Conservation (phyloP, 257 asterid species). For the Gentiana straminea region DNA sequence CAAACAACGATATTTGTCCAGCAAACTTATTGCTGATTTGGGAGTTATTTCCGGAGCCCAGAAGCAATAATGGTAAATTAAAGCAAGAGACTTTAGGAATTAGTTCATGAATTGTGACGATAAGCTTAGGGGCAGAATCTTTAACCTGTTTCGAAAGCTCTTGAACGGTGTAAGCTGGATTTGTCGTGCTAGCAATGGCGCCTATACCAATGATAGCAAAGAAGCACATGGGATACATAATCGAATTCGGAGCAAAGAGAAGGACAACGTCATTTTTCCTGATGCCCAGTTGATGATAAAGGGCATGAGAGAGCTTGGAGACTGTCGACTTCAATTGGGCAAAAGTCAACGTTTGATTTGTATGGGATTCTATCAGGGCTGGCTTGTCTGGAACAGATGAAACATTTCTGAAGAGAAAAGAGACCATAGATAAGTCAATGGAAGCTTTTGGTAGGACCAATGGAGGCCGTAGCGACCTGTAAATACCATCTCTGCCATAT, state of each 20-base stretch:
- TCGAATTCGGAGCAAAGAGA: slow-evolving; percentile 52
- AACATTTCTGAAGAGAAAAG: slow-evolving; percentile 59
- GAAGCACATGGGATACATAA: slow-evolving; percentile 43
- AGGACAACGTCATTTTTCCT: slow-evolving; percentile 57
- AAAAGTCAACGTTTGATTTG: slow-evolving; percentile 39
- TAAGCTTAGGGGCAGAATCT: slow-evolving; percentile 56
- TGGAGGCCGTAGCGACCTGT: slow-evolving; percentile 44
- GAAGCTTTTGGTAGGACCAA: slow-evolving; percentile 9
- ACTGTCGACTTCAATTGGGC: slow-evolving; percentile 47
- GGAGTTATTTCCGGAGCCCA: slow-evolving; percentile 20
- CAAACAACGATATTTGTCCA: slow-evolving; percentile 7
- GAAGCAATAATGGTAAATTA: slow-evolving; percentile 44
- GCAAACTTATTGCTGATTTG: slow-evolving; percentile 18
- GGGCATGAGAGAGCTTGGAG: slow-evolving; percentile 35
- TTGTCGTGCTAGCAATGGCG: slow-evolving; percentile 67
- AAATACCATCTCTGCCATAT: slow-evolving; percentile 78
- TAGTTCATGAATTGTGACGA: slow-evolving; percentile 62
- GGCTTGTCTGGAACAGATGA: slow-evolving; percentile 38
- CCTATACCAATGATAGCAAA: slow-evolving; percentile 42
- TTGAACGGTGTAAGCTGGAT: slow-evolving; percentile 40
- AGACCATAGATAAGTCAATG: slow-evolving; percentile 37
- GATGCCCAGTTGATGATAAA: slow-evolving; percentile 40
- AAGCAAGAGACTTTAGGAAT: slow-evolving; percentile 47
- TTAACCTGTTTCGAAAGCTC: slow-evolving; percentile 71
- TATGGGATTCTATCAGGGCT: slow-evolving; percentile 38